Evolutionary conservation across 352 stramenopile species (phyloP).

Genomic region (Phytophthora pisi): DNA sequence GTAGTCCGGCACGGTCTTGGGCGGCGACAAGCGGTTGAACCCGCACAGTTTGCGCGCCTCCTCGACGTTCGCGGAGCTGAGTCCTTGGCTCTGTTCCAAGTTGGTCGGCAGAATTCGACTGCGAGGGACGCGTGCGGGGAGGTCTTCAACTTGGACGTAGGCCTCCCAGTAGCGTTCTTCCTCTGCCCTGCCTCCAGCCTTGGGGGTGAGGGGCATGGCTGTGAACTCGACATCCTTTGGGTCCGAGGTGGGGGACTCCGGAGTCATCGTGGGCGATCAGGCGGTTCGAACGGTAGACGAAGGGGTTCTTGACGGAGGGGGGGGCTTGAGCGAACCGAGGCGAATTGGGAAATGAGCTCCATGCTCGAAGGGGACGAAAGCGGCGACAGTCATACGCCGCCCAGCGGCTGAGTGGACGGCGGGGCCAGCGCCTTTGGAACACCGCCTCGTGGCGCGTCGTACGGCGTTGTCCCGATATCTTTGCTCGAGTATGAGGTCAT

Average conservation of each 20-base stretch:
- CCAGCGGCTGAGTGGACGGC: constrained; percentile 17
- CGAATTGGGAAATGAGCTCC: constrained; percentile 31
- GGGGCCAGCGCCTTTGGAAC: constrained; percentile 3
- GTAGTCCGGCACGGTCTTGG: constrained; percentile 38
- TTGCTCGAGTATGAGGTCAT: constrained; percentile 22
- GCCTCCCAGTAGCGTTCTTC: constrained; percentile 47
- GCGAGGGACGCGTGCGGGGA: constrained; percentile 22
- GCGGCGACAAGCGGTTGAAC: constrained; percentile 46
- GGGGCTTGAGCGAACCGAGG: constrained; percentile 17
- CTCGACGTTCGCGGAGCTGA: constrained; percentile 23
- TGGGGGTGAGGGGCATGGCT: constrained; percentile 24
- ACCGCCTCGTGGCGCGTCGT: constrained; percentile 16
- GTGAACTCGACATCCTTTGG: constrained; percentile 16
- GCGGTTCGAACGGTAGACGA: background rate
- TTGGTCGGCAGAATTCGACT: constrained; percentile 34
- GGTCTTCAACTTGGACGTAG: constrained; percentile 39
- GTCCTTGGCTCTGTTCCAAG: constrained; percentile 39
- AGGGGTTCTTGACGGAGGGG: constrained; percentile 1
- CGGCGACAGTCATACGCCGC: background rate
- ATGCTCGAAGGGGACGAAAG: background rate
- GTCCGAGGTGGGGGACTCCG: constrained; percentile 6
- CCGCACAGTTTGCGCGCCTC: constrained; percentile 31
- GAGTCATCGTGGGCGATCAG: background rate
- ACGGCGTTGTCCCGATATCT: constrained; percentile 36
- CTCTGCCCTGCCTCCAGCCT: background rate